Evolutionary conservation across 2,329 filamentous ascomycete genomes (phyloP).

Genomic region (Claviceps sp.): DNA sequence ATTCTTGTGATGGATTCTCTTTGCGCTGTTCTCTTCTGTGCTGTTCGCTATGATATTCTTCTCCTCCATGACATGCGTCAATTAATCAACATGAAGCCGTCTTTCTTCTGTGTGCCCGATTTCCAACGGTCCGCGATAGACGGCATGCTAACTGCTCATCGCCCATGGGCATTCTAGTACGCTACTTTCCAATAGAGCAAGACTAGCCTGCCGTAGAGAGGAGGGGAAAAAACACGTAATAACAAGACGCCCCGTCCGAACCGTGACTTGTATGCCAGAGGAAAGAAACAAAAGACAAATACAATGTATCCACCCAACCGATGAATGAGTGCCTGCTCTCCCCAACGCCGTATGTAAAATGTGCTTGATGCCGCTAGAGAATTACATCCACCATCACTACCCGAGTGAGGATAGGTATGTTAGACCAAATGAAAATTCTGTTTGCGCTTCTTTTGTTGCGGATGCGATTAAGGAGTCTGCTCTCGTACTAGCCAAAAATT

Average conservation of each 20-base stretch:
- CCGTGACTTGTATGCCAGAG: background rate
- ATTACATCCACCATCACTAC: background rate
- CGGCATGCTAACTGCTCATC: too few species aligned
- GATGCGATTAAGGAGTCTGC: too few species aligned
- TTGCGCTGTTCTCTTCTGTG: too few species aligned
- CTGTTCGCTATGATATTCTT: too few species aligned
- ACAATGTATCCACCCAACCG: background rate
- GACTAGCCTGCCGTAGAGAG: too few species aligned
- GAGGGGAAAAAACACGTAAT: background rate
- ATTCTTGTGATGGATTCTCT: too few species aligned
- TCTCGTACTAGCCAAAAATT: background rate
- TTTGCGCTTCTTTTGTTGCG: background rate
- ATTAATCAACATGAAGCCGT: too few species aligned
- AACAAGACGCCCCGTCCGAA: background rate
- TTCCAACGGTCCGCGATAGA: too few species aligned
- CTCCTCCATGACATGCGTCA: too few species aligned
- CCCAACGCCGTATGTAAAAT: background rate
- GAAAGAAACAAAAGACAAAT: background rate
- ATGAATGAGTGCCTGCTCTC: background rate
- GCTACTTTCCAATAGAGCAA: too few species aligned
- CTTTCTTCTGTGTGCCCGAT: too few species aligned
- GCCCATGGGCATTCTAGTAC: too few species aligned
- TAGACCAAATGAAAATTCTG: background rate
- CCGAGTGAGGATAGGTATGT: background rate
- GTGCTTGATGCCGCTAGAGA: background rate